Evolutionary conservation across 495 filamentous ascomycete genomes (phyloP).

Genomic region (Aspergillus taichungensis): DNA sequence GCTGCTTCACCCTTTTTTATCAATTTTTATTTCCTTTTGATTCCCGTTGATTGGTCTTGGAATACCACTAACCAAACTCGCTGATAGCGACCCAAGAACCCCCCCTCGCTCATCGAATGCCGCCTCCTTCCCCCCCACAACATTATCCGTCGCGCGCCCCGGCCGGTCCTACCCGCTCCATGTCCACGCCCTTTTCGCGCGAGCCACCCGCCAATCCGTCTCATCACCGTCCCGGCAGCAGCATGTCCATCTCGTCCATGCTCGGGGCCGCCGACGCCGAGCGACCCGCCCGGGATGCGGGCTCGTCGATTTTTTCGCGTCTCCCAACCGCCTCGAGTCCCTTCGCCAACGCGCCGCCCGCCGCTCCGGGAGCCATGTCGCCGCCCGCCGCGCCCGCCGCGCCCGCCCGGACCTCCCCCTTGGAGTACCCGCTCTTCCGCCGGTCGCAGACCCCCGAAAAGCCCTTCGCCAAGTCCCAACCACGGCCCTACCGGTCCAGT

Average conservation of each 20-base stretch:
- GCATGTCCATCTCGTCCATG: slow-evolving; percentile 97
- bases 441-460: slow-evolving; percentile 71
- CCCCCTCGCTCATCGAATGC: slow-evolving; percentile 47
- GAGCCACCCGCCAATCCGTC: slow-evolving; percentile 40
- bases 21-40: not conserved
- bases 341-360: slow-evolving; percentile 22
- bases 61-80: not conserved
- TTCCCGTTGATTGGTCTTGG: not conserved
- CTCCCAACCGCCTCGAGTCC: slow-evolving; percentile 41
- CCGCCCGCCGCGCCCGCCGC: slow-evolving; percentile 39
- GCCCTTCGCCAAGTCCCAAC: slow-evolving; percentile 25
- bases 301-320: slow-evolving; percentile 45
- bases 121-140: slow-evolving; percentile 51
- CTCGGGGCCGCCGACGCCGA: slow-evolving; percentile 52
- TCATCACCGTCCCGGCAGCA: slow-evolving; percentile 54
- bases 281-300: slow-evolving; percentile 51
- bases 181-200: slow-evolving; percentile 37
- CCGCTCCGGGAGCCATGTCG: slow-evolving; percentile 34
- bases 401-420: slow-evolving; percentile 33
- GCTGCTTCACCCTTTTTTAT: not conserved
- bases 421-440: slow-evolving; percentile 54
- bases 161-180: slow-evolving; percentile 32
- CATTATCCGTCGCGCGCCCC: slow-evolving; percentile 37
- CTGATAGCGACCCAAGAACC: slow-evolving; percentile 25
- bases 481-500: slow-evolving; percentile 34